Conservation (phyloP, 2,329 filamentous ascomycete species). For the Colletotrichum incanum region DNA sequence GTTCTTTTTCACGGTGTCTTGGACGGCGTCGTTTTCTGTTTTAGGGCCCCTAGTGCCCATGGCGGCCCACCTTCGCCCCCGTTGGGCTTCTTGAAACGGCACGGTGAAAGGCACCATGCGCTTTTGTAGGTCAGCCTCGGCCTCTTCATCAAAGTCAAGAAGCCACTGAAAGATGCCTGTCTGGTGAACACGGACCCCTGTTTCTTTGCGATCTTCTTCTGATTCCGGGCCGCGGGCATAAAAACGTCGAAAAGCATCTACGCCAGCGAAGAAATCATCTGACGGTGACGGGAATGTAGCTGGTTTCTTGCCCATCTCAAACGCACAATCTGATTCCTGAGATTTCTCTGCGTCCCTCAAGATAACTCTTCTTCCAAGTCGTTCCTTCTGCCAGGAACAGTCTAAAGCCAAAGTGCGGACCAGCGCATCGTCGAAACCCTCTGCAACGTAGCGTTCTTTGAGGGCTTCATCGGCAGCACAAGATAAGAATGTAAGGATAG, state of each 20-base stretch:
- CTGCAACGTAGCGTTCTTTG: background rate
- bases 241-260: constrained; percentile 18
- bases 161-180: constrained; percentile 25
- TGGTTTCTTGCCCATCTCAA: background rate
- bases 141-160: constrained; percentile 18
- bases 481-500: constrained; percentile 8
- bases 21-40: background rate
- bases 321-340: no score
- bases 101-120: constrained; percentile 19
- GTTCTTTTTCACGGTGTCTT: background rate
- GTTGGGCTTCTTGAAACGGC: constrained; percentile 31
- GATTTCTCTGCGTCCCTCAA: no score
- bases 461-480: background rate
- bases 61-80: constrained; percentile 21
- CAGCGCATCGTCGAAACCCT: constrained; percentile 4
- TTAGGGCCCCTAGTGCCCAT: constrained; percentile 16
- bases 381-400: constrained; percentile 13
- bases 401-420: constrained; percentile 19
- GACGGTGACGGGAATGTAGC: background rate
- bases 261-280: constrained; percentile 9
- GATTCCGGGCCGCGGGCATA: constrained; percentile 20
- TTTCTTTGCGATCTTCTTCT: background rate
- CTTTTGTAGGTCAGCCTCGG: constrained; percentile 22
- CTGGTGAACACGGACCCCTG: constrained; percentile 29
- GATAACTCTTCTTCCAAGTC: background rate